Conservation (phyloP, 345 rosid species). For the Carallia brachiata region DNA sequence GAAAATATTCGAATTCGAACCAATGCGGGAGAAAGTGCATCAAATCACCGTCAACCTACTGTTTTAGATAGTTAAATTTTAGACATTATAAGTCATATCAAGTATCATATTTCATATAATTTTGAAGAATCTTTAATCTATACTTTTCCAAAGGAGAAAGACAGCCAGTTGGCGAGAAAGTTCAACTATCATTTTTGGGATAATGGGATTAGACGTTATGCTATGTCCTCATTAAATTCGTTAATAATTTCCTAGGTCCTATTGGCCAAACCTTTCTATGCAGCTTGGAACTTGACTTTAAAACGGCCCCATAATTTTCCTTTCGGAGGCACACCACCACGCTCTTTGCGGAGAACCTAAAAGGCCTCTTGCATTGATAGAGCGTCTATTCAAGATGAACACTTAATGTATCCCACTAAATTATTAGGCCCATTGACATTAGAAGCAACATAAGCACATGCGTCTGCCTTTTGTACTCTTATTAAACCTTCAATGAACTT, state of each 20-base stretch:
- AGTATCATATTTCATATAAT: background rate
- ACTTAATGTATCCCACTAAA: constrained; percentile 35
- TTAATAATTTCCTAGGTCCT: constrained; percentile 31
- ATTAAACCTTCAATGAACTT: constrained; percentile 10
- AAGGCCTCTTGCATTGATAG: background rate
- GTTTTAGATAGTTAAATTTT: too few species aligned
- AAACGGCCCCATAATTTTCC: constrained; percentile 14
- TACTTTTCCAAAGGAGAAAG: constrained; percentile 34
- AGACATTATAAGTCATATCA: too few species aligned
- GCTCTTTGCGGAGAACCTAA: constrained; percentile 22
- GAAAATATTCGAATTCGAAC: too few species aligned
- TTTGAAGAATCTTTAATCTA: constrained; percentile 8
- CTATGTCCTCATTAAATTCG: constrained; percentile 41
- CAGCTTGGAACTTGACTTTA: constrained; percentile 30
- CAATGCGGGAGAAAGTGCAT: too few species aligned
- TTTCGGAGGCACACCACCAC: constrained; percentile 39
- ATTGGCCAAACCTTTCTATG: constrained; percentile 20
- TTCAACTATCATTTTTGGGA: constrained; percentile 40
- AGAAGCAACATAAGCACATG: constrained; percentile 43
- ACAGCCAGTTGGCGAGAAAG: constrained; percentile 63
- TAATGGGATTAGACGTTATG: constrained; percentile 57
- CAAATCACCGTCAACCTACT: too few species aligned
- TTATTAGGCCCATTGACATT: constrained; percentile 21
- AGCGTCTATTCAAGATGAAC: constrained; percentile 30
- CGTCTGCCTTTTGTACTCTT: constrained; percentile 21